Evolutionary conservation across 2,329 filamentous ascomycete species (phyloP).

Genomic region (Sporothrix schenckii): DNA sequence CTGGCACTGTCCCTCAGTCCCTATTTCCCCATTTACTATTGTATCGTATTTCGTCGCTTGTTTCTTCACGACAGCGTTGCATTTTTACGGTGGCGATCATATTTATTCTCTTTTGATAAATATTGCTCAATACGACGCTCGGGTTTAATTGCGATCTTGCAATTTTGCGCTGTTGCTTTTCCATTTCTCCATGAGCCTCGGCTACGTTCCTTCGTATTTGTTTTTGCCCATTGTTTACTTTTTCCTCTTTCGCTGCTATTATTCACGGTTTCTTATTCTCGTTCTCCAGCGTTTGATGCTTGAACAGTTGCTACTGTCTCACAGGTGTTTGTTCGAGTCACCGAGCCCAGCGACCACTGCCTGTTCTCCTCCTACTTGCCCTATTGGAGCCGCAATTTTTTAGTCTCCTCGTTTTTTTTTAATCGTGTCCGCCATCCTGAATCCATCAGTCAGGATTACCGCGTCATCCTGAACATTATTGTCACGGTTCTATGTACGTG

Average conservation of each 20-base stretch:
- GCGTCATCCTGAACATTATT: slow-evolving; percentile 2
- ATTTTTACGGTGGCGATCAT: slow-evolving; percentile 8
- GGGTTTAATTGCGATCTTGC: not conserved
- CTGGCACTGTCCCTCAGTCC: not conserved
- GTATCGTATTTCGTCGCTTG: not conserved
- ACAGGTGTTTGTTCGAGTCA: not conserved
- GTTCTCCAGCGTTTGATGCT: slow-evolving; percentile 23
- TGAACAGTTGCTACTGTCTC: slow-evolving; percentile 17
- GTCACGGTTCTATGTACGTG: slow-evolving; percentile 2
- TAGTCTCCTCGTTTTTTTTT: not conserved
- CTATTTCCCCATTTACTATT: no score
- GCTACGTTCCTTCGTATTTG: not conserved
- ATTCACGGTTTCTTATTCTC: slow-evolving; percentile 16
- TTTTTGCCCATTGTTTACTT: not conserved
- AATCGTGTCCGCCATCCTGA: not conserved
- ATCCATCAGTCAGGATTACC: not conserved
- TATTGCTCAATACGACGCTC: not conserved
- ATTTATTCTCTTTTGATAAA: not conserved
- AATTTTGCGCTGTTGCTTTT: not conserved
- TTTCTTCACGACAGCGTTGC: slow-evolving; percentile 11
- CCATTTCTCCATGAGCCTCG: slow-evolving; percentile 1
- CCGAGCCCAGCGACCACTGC: not conserved
- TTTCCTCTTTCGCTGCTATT: not conserved
- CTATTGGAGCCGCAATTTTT: not conserved
- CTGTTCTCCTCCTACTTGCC: not conserved